These are phyloP conservation scores for Penicillium cataractarum DNA, from an alignment of 495 filamentous ascomycete species.

Conservation along the genomic window DNA sequence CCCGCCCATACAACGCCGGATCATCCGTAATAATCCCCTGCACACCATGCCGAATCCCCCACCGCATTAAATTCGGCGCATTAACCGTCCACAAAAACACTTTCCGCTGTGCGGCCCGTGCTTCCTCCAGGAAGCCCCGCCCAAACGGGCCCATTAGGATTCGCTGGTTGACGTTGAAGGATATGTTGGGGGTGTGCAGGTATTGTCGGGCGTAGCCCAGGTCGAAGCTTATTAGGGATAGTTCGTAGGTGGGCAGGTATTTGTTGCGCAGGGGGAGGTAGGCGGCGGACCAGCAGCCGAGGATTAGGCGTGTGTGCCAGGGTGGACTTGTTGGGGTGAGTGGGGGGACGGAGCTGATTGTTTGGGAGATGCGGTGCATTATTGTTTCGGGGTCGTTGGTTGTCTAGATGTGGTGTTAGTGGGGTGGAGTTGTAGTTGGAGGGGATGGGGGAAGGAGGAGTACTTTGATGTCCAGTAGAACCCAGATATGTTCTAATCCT, in stretches of 20 bases:
- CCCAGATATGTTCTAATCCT: constrained; percentile 67
- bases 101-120: constrained; percentile 53
- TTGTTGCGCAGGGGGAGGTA: constrained; percentile 62
- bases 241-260: constrained; percentile 67
- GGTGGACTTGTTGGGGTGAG: constrained; percentile 37
- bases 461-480: constrained; percentile 89
- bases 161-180: constrained; percentile 74
- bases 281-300: constrained; percentile 78
- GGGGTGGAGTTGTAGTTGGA: neutral
- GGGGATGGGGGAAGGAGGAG: neutral
- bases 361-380: constrained; percentile 64
- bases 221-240: constrained; percentile 75
- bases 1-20: constrained; percentile 32
- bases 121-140: constrained; percentile 63
- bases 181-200: constrained; percentile 58
- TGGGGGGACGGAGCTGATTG: constrained; percentile 55
- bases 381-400: constrained; percentile 73
- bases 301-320: constrained; percentile 74
- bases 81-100: constrained; percentile 89
- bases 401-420: constrained; percentile 38
- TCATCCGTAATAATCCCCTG: constrained; percentile 65
- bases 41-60: constrained; percentile 58
- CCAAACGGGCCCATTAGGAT: constrained; percentile 68
- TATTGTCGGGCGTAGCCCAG: constrained; percentile 70
- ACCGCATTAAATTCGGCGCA: constrained; percentile 70